These are phyloP conservation scores for Rhizodiscina lignyota DNA, from an alignment of 495 filamentous ascomycete genomes.

Conservation along the genomic window DNA sequence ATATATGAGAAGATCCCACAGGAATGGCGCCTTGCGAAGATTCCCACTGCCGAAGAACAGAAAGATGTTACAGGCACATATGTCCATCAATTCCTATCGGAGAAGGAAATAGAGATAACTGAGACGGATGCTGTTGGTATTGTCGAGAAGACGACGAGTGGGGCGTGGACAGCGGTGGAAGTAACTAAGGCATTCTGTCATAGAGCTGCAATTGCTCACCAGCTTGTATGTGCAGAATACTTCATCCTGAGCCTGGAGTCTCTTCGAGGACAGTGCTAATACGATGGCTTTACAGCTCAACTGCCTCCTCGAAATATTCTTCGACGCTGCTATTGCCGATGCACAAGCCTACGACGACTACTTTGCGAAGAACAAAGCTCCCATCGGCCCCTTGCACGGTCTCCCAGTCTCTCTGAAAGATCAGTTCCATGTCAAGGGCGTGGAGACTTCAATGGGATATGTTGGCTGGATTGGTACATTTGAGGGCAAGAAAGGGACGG, in stretches of 20 bases:
- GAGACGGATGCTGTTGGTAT: constrained; percentile 23
- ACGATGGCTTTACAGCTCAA: constrained; percentile 14
- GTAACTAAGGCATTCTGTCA: constrained; percentile 25
- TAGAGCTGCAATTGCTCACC: constrained; percentile 24
- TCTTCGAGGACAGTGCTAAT: too few relatives aligned
- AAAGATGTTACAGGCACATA: constrained; percentile 45
- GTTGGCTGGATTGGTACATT: constrained; percentile 26
- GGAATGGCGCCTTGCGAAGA: constrained; percentile 34
- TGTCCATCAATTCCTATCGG: constrained; percentile 37
- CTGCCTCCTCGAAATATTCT: constrained; percentile 25
- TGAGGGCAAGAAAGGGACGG: constrained; percentile 17
- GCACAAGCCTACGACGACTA: constrained; percentile 18
- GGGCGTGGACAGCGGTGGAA: constrained; percentile 24
- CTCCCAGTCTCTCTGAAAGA: constrained; percentile 53
- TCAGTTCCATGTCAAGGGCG: constrained; percentile 49
- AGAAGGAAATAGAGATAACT: constrained; percentile 32
- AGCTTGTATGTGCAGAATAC: constrained; percentile 19
- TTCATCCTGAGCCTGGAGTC: too few relatives aligned
- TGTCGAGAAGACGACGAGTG: constrained; percentile 14
- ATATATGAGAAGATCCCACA: constrained; percentile 37
- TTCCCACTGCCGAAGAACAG: constrained; percentile 33
- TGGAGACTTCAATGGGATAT: constrained; percentile 48
- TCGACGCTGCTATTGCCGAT: constrained; percentile 17
- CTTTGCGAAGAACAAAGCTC: constrained; percentile 16
- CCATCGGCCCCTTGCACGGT: constrained; percentile 40